Evolutionary conservation across 2,329 filamentous ascomycete species (phyloP).

Genomic region (Thelonectria rubi): DNA sequence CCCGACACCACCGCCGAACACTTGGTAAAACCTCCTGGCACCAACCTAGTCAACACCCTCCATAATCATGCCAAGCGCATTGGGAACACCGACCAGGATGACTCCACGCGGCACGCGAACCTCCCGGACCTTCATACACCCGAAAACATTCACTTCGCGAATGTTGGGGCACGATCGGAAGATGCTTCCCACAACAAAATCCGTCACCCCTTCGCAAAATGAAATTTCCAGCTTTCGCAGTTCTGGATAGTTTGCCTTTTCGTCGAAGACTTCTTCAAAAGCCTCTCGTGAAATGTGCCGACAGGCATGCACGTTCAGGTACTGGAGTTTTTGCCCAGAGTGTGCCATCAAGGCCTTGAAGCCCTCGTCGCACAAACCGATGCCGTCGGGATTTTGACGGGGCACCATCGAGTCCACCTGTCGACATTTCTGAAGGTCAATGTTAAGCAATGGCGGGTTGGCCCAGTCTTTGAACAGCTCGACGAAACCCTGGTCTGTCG

Average conservation of each 20-base stretch:
- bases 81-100: constrained; percentile 66
- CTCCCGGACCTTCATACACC: constrained; percentile 69
- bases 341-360: constrained; percentile 87
- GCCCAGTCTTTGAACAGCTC: constrained; percentile 79
- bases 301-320: constrained; percentile 83
- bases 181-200: constrained; percentile 69
- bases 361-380: constrained; percentile 79
- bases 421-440: constrained; percentile 82
- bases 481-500: constrained; percentile 79
- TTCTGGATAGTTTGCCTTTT: constrained; percentile 69
- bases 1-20: background rate
- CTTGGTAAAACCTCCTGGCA: background rate
- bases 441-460: constrained; percentile 73
- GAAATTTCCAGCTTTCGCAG: constrained; percentile 79
- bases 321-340: constrained; percentile 72
- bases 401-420: constrained; percentile 77
- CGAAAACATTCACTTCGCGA: constrained; percentile 69
- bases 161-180: constrained; percentile 71
- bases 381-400: constrained; percentile 67
- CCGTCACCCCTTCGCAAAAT: constrained; percentile 75
- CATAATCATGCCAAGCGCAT: constrained; percentile 68
- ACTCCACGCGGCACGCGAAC: constrained; percentile 63
- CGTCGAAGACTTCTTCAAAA: constrained; percentile 77
- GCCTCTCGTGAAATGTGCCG: constrained; percentile 79
- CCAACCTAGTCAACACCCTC: constrained; percentile 51